Conservation (phyloP, 2,329 filamentous ascomycete species). For the Aspergillus ustus region DNA sequence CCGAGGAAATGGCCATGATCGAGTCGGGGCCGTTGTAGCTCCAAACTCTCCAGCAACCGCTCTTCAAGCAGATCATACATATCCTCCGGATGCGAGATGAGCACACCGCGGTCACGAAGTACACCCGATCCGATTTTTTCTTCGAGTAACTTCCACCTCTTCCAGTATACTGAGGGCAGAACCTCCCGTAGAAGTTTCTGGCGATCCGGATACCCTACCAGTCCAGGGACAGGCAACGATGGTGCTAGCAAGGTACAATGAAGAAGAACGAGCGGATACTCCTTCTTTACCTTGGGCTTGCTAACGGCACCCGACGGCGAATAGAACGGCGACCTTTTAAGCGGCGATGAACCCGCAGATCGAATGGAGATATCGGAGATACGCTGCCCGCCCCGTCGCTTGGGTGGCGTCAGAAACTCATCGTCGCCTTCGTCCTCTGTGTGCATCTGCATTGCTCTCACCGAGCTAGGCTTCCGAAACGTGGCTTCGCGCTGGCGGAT, state of each 20-base stretch:
- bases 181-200: constrained; percentile 54
- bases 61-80: constrained; percentile 68
- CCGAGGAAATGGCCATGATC: constrained; percentile 63
- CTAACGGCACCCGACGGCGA: constrained; percentile 33
- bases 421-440: constrained; percentile 48
- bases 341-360: constrained; percentile 37
- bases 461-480: constrained; percentile 52
- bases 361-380: constrained; percentile 37
- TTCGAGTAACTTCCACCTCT: constrained; percentile 56
- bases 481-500: constrained; percentile 41
- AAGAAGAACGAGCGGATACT: constrained; percentile 63
- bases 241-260: constrained; percentile 64
- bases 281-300: constrained; percentile 46
- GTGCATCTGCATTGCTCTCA: constrained; percentile 50
- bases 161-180: constrained; percentile 52
- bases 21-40: constrained; percentile 60
- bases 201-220: constrained; percentile 33
- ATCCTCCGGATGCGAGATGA: constrained; percentile 66
- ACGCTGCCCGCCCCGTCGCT: constrained; percentile 34
- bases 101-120: constrained; percentile 61
- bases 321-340: constrained; percentile 41
- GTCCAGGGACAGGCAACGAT: constrained; percentile 52
- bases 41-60: constrained; percentile 63
- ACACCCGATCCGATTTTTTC: constrained; percentile 59
- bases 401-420: constrained; percentile 43